Percentiles rank a stretch among this genome's conserved stretches.
Conservation (phyloP, 2,329 filamentous ascomycete genomes). For the Diaporthe eres region DNA sequence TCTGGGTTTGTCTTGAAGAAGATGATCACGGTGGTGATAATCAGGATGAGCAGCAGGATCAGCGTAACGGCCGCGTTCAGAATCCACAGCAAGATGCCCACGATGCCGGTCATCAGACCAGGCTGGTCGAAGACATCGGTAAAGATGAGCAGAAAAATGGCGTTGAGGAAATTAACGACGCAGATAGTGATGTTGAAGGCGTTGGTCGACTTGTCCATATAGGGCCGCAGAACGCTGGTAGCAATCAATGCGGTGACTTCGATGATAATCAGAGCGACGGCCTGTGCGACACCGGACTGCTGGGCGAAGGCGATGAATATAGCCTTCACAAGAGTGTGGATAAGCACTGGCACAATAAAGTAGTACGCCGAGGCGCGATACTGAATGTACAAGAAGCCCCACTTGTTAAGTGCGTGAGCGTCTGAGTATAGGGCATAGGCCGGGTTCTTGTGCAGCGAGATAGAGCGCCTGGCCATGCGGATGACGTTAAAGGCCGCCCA, state of each 20-base stretch:
- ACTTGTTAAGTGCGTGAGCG: slow-evolving; percentile 87
- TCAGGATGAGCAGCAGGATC: slow-evolving; percentile 82
- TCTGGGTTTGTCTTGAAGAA: slow-evolving; percentile 89
- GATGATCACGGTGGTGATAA: slow-evolving; percentile 75
- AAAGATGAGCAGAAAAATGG: slow-evolving; percentile 85
- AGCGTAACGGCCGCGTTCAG: slow-evolving; percentile 84
- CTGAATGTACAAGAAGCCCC: slow-evolving; percentile 92
- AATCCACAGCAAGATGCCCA: slow-evolving; percentile 88
- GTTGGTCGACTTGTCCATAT: slow-evolving; percentile 97
- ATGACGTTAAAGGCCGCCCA: slow-evolving; percentile 90
- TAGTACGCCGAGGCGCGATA: slow-evolving; percentile 92
- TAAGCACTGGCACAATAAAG: slow-evolving; percentile 82
- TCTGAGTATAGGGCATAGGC: slow-evolving; percentile 93
- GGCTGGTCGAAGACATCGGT: slow-evolving; percentile 86
- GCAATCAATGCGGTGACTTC: slow-evolving; percentile 80
- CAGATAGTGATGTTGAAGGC: slow-evolving; percentile 90
- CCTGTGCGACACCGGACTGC: slow-evolving; percentile 75
- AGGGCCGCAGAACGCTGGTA: slow-evolving; percentile 83
- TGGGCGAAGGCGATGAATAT: slow-evolving; percentile 87
- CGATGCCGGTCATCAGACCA: slow-evolving; percentile 82
- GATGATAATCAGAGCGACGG: slow-evolving; percentile 81
- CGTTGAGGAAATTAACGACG: slow-evolving; percentile 85
- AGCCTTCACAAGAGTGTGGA: slow-evolving; percentile 82
- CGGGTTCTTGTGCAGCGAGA: slow-evolving; percentile 89
- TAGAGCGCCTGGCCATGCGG: slow-evolving; percentile 81